These are phyloP conservation scores for Collybiopsis luxurians DNA, from an alignment of 768 basidiomycete species.

Conservation along the genomic window DNA sequence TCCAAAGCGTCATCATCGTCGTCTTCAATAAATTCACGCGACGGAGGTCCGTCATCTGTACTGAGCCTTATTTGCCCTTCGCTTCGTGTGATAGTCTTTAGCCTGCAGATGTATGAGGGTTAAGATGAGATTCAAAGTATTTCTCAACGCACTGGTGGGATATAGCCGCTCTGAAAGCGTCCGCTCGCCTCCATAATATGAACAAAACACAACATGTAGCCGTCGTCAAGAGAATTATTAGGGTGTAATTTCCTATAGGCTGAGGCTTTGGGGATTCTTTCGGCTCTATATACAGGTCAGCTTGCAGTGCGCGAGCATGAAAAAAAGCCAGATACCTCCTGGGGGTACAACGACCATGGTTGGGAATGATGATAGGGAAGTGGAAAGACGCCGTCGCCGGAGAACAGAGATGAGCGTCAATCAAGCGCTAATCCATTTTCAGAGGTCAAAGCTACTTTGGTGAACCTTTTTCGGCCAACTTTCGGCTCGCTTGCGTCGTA, in stretches of 20 bases:
- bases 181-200: conserved; percentile 61
- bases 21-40: conserved; percentile 61
- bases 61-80: conserved; percentile 67
- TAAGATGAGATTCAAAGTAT: background rate
- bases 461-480: too few species aligned
- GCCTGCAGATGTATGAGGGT: conserved; percentile 33
- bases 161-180: conserved; percentile 52
- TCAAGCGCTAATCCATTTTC: too few species aligned
- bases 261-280: conserved; percentile 57
- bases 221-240: conserved; percentile 55
- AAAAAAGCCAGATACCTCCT: conserved; percentile 1
- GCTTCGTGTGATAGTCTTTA: conserved; percentile 50
- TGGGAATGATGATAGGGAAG: background rate
- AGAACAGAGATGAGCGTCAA: too few species aligned
- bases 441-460: too few species aligned
- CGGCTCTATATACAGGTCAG: conserved; percentile 43
- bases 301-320: background rate
- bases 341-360: conserved; percentile 6
- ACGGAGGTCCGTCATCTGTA: conserved; percentile 69
- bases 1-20: conserved; percentile 39
- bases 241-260: conserved; percentile 55
- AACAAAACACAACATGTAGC: conserved; percentile 58
- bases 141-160: conserved; percentile 52
- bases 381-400: background rate
- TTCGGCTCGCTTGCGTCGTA: too few species aligned